Conservation (phyloP, 768 basidiomycete genomes). For the Lentinula boryana region DNA sequence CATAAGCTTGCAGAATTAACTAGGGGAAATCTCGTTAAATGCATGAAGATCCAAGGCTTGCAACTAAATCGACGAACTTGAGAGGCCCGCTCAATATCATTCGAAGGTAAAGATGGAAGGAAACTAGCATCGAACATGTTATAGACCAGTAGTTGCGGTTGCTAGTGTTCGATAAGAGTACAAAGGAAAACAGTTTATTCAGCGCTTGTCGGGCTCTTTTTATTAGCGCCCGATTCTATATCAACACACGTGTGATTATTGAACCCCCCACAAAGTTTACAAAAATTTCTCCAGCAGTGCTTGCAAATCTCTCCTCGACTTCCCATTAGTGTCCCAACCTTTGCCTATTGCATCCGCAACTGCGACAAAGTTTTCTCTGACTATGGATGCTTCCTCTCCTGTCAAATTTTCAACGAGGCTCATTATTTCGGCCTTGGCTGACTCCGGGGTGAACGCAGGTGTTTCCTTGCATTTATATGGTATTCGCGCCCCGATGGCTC, state of each 20-base stretch:
- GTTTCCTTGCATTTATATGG: conserved; percentile 1
- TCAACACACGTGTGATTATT: too few relatives aligned
- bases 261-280: neutral
- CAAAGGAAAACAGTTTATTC: neutral
- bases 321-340: neutral
- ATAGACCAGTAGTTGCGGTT: conserved; percentile 4
- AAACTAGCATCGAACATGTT: conserved; percentile 30
- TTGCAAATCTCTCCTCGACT: neutral
- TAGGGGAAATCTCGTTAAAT: conserved; percentile 20
- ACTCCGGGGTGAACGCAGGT: neutral
- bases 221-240: too few relatives aligned
- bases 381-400: neutral
- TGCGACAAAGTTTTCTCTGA: neutral
- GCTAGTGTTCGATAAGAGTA: neutral
- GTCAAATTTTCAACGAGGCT: neutral
- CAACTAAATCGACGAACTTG: conserved; percentile 40
- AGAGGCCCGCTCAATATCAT: conserved; percentile 52
- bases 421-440: neutral
- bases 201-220: too few relatives aligned
- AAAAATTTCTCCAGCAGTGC: neutral
- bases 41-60: conserved; percentile 9
- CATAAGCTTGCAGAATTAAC: conserved; percentile 68
- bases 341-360: neutral
- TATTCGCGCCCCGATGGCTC: neutral
- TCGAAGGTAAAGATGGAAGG: conserved; percentile 45